phyloP scores from a whole-genome alignment of 495 filamentous ascomycete species.

The Penicillium fimorum region DNA sequence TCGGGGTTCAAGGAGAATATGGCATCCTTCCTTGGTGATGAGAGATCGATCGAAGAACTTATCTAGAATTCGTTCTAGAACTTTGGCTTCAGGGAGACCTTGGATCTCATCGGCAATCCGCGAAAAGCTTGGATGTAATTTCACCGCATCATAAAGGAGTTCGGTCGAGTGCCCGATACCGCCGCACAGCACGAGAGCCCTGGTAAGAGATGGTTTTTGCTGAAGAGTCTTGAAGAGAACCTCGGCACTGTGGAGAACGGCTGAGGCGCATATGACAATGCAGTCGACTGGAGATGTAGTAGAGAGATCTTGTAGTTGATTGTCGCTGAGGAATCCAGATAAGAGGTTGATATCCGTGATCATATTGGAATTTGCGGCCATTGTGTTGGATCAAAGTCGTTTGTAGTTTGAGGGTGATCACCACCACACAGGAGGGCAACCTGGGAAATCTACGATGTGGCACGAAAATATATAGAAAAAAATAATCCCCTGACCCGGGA shows the following conservation, averaged over 20 bases:
- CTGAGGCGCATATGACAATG: slow-evolving; percentile 37
- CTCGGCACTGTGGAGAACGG: slow-evolving; percentile 16
- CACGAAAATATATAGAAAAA: background rate
- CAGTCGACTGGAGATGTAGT: slow-evolving; percentile 15
- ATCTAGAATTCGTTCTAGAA: slow-evolving; percentile 30
- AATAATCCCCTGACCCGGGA: slow-evolving; percentile 8
- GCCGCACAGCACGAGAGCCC: slow-evolving; percentile 36
- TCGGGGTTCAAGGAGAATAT: slow-evolving; percentile 33
- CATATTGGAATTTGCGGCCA: background rate
- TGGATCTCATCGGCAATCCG: slow-evolving; percentile 19
- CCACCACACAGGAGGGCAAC: no score
- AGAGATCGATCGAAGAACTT: slow-evolving; percentile 22
- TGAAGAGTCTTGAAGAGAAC: slow-evolving; percentile 20
- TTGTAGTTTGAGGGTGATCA: background rate
- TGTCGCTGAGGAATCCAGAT: slow-evolving; percentile 25
- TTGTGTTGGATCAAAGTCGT: background rate
- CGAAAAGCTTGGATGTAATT: slow-evolving; percentile 22
- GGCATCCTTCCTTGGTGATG: slow-evolving; percentile 19
- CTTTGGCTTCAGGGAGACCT: slow-evolving; percentile 31
- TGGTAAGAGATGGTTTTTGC: slow-evolving; percentile 23
- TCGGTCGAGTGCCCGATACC: slow-evolving; percentile 40
- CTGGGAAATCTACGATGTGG: background rate
- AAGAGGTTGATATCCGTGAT: slow-evolving; percentile 26
- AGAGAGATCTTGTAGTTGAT: slow-evolving; percentile 11
- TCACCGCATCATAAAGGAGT: slow-evolving; percentile 33